phyloP scores from a whole-genome alignment of 305 asterid genomes.

The Coffea humblotiana region DNA sequence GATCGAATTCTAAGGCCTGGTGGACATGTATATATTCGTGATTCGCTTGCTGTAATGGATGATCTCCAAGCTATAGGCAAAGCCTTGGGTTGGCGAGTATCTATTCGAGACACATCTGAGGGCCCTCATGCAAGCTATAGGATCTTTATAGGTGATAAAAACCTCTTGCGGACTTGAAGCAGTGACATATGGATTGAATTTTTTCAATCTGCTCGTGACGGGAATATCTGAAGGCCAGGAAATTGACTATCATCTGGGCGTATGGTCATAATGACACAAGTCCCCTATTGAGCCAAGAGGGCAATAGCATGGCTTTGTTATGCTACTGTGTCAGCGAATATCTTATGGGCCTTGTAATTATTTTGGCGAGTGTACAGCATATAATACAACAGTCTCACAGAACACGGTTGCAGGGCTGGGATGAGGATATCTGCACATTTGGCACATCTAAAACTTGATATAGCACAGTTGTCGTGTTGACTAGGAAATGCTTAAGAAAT shows the following conservation, averaged over 20 bases:
- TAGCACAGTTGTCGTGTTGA: neutral
- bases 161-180: slow-evolving; percentile 38
- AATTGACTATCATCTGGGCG: neutral
- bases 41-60: slow-evolving; percentile 60
- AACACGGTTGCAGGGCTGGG: neutral
- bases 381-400: neutral
- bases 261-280: neutral
- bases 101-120: slow-evolving; percentile 70
- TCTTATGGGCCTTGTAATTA: neutral
- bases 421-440: neutral
- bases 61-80: slow-evolving; percentile 69
- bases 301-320: neutral
- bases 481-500: neutral
- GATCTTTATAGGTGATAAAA: slow-evolving; percentile 63
- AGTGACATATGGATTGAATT: neutral
- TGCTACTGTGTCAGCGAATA: neutral
- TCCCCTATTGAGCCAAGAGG: neutral
- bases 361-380: slow-evolving; percentile 5
- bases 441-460: neutral
- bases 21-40: slow-evolving; percentile 73
- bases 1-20: slow-evolving; percentile 83
- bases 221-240: neutral
- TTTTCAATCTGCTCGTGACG: neutral
- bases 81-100: slow-evolving; percentile 72
- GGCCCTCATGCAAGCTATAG: slow-evolving; percentile 83